Conservation (phyloP, 768 basidiomycete species). For the Russula vinacea region DNA sequence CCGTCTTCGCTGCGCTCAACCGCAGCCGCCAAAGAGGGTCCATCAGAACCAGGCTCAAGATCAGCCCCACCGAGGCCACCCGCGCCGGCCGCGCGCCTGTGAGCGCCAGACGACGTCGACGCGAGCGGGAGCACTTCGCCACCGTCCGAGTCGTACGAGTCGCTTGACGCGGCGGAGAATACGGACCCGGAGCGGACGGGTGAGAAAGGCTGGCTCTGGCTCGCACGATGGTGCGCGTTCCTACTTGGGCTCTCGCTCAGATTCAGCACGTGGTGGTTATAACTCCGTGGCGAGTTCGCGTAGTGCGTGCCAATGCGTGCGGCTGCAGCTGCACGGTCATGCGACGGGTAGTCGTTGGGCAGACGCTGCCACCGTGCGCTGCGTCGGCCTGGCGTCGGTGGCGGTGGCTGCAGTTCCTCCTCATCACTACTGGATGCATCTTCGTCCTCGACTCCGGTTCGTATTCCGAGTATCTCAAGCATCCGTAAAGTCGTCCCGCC, state of each 20-base stretch:
- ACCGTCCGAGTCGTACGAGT: constrained; percentile 72
- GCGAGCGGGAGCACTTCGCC: constrained; percentile 79
- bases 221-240: constrained; percentile 7
- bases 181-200: constrained; percentile 36
- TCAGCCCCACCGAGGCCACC: not conserved
- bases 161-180: constrained; percentile 71
- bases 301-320: constrained; percentile 60
- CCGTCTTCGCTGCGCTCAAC: constrained; percentile 55
- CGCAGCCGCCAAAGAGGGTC: constrained; percentile 16
- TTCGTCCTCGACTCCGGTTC: constrained; percentile 93
- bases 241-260: not conserved
- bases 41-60: constrained; percentile 8
- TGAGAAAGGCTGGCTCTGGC: constrained; percentile 10
- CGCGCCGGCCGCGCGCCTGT: not conserved
- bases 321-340: constrained; percentile 36
- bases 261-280: constrained; percentile 59
- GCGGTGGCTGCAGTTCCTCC: constrained; percentile 37
- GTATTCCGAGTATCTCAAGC: constrained; percentile 95
- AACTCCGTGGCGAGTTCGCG: constrained; percentile 38
- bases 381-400: not conserved
- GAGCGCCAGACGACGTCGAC: constrained; percentile 39
- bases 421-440: constrained; percentile 54
- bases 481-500: constrained; percentile 97
- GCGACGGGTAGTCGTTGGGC: constrained; percentile 33
- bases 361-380: constrained; percentile 27